Evolutionary conservation across 2,329 filamentous ascomycete genomes (phyloP).

Genomic region (Lachnellula cervina): DNA sequence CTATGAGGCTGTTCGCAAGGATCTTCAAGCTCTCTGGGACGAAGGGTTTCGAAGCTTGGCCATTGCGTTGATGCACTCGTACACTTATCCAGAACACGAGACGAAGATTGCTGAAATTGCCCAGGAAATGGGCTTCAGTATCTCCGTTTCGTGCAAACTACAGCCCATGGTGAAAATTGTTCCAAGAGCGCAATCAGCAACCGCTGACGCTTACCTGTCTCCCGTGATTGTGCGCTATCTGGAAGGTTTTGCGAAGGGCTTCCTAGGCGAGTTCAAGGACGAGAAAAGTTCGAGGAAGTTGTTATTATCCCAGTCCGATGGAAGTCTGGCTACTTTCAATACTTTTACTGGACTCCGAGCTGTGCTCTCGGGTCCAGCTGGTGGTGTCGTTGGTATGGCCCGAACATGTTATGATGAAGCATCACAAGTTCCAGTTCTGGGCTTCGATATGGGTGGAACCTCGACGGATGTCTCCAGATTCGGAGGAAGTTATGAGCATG

Average conservation of each 20-base stretch:
- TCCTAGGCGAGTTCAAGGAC: slow-evolving; percentile 59
- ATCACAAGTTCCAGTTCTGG: slow-evolving; percentile 61
- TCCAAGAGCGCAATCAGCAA: slow-evolving; percentile 59
- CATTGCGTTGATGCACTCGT: slow-evolving; percentile 63
- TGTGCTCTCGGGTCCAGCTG: slow-evolving; percentile 62
- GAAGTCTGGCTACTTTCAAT: slow-evolving; percentile 41
- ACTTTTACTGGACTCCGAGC: slow-evolving; percentile 57
- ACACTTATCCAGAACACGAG: slow-evolving; percentile 63
- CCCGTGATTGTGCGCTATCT: slow-evolving; percentile 65
- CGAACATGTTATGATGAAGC: slow-evolving; percentile 57
- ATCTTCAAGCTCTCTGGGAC: slow-evolving; percentile 53
- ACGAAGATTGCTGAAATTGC: slow-evolving; percentile 55
- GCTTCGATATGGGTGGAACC: slow-evolving; percentile 58
- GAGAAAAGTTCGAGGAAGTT: slow-evolving; percentile 17
- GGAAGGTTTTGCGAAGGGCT: slow-evolving; percentile 61
- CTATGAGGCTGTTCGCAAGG: slow-evolving; percentile 32
- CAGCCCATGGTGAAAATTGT: slow-evolving; percentile 70
- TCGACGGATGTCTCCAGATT: slow-evolving; percentile 64
- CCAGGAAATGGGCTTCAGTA: slow-evolving; percentile 57
- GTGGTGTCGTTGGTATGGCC: slow-evolving; percentile 64
- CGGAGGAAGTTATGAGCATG: slow-evolving; percentile 61
- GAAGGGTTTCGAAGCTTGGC: slow-evolving; percentile 57
- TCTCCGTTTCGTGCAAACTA: slow-evolving; percentile 58
- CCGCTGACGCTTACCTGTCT: slow-evolving; percentile 64
- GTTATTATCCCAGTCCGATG: slow-evolving; percentile 53